A percentile compares a stretch with the other conserved stretches of the same genome.
These are phyloP conservation scores for Strigomonas culicis DNA, from an alignment of 208 protist genomes.

Conservation along the genomic window DNA sequence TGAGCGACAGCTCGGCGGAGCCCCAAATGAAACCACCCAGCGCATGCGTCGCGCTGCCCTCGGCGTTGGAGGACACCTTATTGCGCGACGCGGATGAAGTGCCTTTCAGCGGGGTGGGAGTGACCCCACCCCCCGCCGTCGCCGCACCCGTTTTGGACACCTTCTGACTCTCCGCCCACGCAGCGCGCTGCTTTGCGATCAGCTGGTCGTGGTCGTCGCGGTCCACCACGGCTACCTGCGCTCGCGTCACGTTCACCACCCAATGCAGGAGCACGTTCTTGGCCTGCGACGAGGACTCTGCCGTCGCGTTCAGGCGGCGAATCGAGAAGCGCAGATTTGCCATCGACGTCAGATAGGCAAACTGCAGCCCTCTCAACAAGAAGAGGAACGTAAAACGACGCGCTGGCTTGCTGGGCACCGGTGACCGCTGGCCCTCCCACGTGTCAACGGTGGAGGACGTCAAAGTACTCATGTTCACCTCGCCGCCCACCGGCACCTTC, in stretches of 20 bases:
- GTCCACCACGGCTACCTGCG: slow-evolving; percentile 80
- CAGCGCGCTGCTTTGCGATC: slow-evolving; percentile 18
- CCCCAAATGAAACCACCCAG: slow-evolving; percentile 84
- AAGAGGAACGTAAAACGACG: slow-evolving; percentile 57
- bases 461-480: neutral
- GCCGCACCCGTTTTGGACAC: neutral
- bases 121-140: neutral
- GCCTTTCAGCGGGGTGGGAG: neutral
- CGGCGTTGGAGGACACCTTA: neutral
- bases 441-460: neutral
- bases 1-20: slow-evolving; percentile 67
- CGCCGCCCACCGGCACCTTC: slow-evolving; percentile 14
- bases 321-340: slow-evolving; percentile 78
- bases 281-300: slow-evolving; percentile 27
- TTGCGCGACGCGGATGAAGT: neutral
- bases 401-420: no score
- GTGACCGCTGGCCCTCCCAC: neutral
- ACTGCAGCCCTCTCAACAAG: slow-evolving; percentile 54
- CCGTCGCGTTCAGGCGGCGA: slow-evolving; percentile 42
- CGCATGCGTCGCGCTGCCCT: slow-evolving; percentile 9
- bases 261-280: slow-evolving; percentile 38
- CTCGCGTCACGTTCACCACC: slow-evolving; percentile 52
- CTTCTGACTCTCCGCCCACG: neutral
- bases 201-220: slow-evolving; percentile 80
- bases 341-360: slow-evolving; percentile 79